These are phyloP conservation scores for Populus pruinosa DNA, from an alignment of 345 rosid species.

Conservation along the genomic window DNA sequence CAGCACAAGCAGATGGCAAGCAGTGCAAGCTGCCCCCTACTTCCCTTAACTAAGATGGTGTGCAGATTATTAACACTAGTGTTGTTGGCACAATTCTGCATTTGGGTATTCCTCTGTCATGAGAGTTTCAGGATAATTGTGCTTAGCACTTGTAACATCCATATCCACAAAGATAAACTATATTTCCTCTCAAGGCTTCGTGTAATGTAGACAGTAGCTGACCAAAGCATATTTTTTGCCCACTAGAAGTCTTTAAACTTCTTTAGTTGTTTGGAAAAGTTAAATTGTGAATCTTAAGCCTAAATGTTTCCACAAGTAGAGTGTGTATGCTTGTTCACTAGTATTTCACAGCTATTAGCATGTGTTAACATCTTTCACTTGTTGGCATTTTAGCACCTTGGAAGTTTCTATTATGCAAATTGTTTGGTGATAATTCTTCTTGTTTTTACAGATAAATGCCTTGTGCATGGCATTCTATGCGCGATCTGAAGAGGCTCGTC, in stretches of 20 bases:
- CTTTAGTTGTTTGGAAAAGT: neutral
- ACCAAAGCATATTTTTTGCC: neutral
- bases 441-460: constrained; percentile 65
- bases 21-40: neutral
- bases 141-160: neutral
- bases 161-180: neutral
- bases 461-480: constrained; percentile 95
- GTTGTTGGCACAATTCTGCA: neutral
- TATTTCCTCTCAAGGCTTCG: neutral
- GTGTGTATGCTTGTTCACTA: neutral
- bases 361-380: neutral
- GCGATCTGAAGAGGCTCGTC: constrained; percentile 86
- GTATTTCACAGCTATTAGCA: neutral
- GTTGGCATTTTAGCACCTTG: neutral
- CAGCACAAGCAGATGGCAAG: neutral
- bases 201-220: neutral
- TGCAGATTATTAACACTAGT: neutral
- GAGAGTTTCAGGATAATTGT: neutral
- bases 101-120: neutral
- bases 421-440: neutral
- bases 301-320: neutral
- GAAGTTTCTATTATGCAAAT: neutral
- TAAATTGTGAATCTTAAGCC: neutral
- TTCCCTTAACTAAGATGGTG: neutral
- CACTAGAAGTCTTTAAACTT: neutral